Evolutionary conservation across 805 yeast genomes (phyloP), one percentile per base, ranked within the genome.

Genomic region (Ogataea pignaliae): DNA sequence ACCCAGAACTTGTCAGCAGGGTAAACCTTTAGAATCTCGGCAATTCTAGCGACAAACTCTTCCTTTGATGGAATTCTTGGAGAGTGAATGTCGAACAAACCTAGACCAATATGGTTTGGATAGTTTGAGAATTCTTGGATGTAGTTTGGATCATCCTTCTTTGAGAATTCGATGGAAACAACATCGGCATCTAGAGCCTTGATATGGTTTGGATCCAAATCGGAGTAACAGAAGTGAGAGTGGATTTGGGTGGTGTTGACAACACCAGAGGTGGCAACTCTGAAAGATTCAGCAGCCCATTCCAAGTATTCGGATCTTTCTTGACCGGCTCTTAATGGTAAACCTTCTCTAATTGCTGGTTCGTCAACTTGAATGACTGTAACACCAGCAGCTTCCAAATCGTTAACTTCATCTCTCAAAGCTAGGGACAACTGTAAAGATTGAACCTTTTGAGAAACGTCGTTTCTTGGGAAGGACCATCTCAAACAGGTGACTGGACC

Each of bases 401-500:
- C 99, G 66, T 84, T 78, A 63, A 93, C 99, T 81, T 93, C 99
- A 65, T 93, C 99, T 78, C 98, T 88, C 68, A 93, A 80, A 61
- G 98, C 98, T 66, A 93, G 79, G 69, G 95, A 95, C 68, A 93
- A 85, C 81, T 93, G 99, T 71, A 86, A 80, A 60, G 97, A 88
- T 79, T 93, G 99, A 59, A 81, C 79, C 78, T 86, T 80, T 76
- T 86, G 90, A 53, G 95, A 77, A 59, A 91, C 85, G 66, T 93
- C 99, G 70, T 90, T 91, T 85, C 99, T 88, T 79, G 99, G 99
- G 97, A 93, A 93, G 62, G 99, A 93, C 99, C 99, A 93, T 83
- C 99, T 88, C 72, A 93, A 85, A 76, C 95, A 88, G 69, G 99
- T 93, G 64, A 93, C 93, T 71, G 99, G 99, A 76, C 99, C 99